Conservation (phyloP, 176 grass and related monocot species). For the Poa annua region DNA sequence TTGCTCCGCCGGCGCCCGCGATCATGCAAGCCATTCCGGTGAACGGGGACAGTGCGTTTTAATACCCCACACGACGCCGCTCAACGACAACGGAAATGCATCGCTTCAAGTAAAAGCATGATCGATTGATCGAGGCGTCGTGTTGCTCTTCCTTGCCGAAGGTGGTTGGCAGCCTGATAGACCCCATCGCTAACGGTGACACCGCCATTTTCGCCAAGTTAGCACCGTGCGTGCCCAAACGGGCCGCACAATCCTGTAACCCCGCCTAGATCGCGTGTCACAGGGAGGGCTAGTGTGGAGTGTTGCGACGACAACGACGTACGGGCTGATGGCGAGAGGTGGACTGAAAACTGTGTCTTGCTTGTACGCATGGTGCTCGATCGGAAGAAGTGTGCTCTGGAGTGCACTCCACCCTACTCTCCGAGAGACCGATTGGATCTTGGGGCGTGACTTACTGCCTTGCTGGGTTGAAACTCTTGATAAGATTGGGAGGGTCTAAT, state of each 20-base stretch:
- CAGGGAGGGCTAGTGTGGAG: background rate
- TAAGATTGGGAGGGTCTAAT: constrained; percentile 11
- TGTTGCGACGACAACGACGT: constrained; percentile 41
- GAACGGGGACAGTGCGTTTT: background rate
- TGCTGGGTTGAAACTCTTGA: constrained; percentile 30
- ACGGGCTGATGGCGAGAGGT: constrained; percentile 11
- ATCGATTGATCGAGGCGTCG: background rate
- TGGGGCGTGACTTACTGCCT: constrained; percentile 31
- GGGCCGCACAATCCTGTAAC: constrained; percentile 6
- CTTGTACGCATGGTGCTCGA: constrained; percentile 54
- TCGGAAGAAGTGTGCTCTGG: constrained; percentile 28
- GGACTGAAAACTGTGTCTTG: constrained; percentile 18
- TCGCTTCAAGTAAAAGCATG: constrained; percentile 56
- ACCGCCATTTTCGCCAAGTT: background rate
- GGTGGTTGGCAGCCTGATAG: constrained; percentile 17
- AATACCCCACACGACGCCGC: background rate
- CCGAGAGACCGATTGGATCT: constrained; percentile 1
- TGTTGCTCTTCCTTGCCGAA: constrained; percentile 26
- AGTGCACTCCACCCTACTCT: constrained; percentile 50
- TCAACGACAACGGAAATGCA: constrained; percentile 9
- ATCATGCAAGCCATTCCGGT: background rate
- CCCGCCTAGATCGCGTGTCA: background rate
- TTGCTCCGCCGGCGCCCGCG: background rate
- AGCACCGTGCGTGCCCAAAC: background rate
- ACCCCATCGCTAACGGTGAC: background rate